Percentiles rank a stretch among this genome's conserved stretches.
These are phyloP conservation scores for Nemania sp. DNA, from an alignment of 2,329 filamentous ascomycete species.

Conservation along the genomic window DNA sequence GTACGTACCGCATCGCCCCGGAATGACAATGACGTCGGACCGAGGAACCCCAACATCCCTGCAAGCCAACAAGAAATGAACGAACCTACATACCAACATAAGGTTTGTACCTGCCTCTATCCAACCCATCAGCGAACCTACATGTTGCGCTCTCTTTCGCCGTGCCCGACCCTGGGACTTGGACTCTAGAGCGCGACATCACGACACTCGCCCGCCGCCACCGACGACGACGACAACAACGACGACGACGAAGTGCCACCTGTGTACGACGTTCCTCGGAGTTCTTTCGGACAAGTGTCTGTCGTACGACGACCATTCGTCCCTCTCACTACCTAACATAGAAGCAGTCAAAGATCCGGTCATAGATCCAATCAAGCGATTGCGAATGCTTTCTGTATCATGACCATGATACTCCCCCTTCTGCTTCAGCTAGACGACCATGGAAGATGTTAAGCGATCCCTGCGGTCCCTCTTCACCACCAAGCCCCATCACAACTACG, in stretches of 20 bases:
- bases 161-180: conserved; percentile 1
- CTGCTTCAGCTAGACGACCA: conserved; percentile 29
- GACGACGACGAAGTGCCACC: neutral
- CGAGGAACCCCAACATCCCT: conserved; percentile 16
- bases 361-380: neutral
- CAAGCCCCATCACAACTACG: conserved; percentile 50
- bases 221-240: too few species aligned
- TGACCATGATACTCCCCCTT: conserved; percentile 23
- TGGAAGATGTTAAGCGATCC: conserved; percentile 33
- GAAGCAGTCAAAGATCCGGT: too few species aligned
- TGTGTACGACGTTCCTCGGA: neutral
- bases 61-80: conserved; percentile 12
- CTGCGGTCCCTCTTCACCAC: conserved; percentile 33
- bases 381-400: conserved; percentile 7
- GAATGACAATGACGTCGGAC: conserved; percentile 24
- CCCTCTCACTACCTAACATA: neutral
- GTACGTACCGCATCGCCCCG: too few species aligned
- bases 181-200: conserved; percentile 1
- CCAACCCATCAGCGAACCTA: neutral
- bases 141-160: neutral
- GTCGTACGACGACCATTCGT: neutral
- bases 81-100: neutral
- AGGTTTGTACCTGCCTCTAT: neutral
- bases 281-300: neutral
- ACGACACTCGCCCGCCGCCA: conserved; percentile 9